Percentiles rank a stretch among this genome's conserved stretches.
phyloP scores from a whole-genome alignment of 2,329 filamentous ascomycete species.

The Fusarium sp. region DNA sequence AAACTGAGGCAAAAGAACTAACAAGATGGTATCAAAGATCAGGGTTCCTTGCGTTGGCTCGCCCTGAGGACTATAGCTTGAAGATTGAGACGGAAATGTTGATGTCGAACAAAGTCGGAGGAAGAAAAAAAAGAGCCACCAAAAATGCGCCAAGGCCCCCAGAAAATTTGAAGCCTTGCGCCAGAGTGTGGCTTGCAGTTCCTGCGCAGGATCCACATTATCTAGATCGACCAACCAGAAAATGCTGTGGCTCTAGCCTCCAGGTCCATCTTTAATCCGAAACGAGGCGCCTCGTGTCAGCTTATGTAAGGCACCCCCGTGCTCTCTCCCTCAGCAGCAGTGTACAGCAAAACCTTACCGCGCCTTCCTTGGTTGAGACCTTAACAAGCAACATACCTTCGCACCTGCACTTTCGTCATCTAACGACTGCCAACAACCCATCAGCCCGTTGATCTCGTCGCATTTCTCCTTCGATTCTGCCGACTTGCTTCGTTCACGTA shows the following conservation, averaged over 20 bases:
- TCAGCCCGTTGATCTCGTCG: constrained; percentile 24
- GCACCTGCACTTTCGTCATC: constrained; percentile 38
- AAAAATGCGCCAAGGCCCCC: constrained; percentile 26
- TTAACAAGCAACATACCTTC: constrained; percentile 45
- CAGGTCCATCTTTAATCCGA: constrained; percentile 37
- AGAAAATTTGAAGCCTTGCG: constrained; percentile 41
- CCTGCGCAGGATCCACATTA: neutral
- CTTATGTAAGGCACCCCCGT: constrained; percentile 47
- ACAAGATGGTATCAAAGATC: constrained; percentile 41
- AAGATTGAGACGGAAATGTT: constrained; percentile 24
- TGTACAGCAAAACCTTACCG: constrained; percentile 54
- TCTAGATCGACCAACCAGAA: neutral
- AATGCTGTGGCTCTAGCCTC: neutral
- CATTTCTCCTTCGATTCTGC: constrained; percentile 25
- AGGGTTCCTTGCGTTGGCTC: constrained; percentile 70
- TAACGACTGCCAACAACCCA: constrained; percentile 35
- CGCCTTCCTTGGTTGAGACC: constrained; percentile 52
- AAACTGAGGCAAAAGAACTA: neutral
- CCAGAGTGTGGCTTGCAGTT: constrained; percentile 28
- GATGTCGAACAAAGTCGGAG: constrained; percentile 29
- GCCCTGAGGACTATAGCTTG: constrained; percentile 53
- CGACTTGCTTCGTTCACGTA: constrained; percentile 33
- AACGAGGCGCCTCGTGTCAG: constrained; percentile 23
- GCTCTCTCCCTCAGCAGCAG: constrained; percentile 31
- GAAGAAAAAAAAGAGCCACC: constrained; percentile 28